These are phyloP conservation scores for Termitomyces sp. DNA, from an alignment of 768 basidiomycete genomes.

Conservation along the genomic window DNA sequence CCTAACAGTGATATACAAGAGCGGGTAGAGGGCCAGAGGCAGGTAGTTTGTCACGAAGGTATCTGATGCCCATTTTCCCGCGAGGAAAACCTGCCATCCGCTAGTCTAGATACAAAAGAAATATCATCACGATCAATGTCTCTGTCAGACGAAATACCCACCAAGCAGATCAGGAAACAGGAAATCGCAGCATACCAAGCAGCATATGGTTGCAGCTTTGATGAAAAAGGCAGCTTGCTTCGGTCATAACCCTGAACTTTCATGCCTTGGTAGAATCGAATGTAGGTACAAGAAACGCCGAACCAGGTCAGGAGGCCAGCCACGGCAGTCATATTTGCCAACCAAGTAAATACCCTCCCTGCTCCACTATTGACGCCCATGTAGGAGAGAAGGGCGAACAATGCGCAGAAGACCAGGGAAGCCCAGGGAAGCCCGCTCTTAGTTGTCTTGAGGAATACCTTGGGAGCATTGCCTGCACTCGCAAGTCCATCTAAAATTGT, in stretches of 20 bases:
- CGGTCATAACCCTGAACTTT: slow-evolving; percentile 78
- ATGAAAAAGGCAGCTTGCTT: slow-evolving; percentile 60
- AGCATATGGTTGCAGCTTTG: slow-evolving; percentile 64
- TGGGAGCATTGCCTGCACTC: slow-evolving; percentile 73
- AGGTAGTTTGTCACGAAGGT: slow-evolving; percentile 85
- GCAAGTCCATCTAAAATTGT: slow-evolving; percentile 62
- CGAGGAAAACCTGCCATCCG: slow-evolving; percentile 36
- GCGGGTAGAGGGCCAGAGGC: slow-evolving; percentile 64
- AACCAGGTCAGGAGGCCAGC: slow-evolving; percentile 78
- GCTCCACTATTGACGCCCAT: slow-evolving; percentile 70
- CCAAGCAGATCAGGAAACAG: slow-evolving; percentile 53
- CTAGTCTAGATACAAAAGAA: slow-evolving; percentile 27
- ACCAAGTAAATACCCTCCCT: slow-evolving; percentile 75
- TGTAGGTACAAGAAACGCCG: slow-evolving; percentile 67
- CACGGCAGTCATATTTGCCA: slow-evolving; percentile 68
- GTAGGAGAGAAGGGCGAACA: slow-evolving; percentile 69
- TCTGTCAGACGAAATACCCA: slow-evolving; percentile 26
- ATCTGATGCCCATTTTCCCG: slow-evolving; percentile 40
- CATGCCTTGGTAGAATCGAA: slow-evolving; percentile 82
- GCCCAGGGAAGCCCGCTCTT: slow-evolving; percentile 72
- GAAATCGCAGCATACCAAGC: slow-evolving; percentile 50
- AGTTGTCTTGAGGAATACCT: slow-evolving; percentile 64
- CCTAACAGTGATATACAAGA: slow-evolving; percentile 61
- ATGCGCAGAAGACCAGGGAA: slow-evolving; percentile 61
- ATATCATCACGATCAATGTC: background rate